Percentiles rank a stretch among this genome's conserved stretches.
Evolutionary conservation across 179 eudicot species (phyloP).

Genomic region (Amaranthus tricolor): DNA sequence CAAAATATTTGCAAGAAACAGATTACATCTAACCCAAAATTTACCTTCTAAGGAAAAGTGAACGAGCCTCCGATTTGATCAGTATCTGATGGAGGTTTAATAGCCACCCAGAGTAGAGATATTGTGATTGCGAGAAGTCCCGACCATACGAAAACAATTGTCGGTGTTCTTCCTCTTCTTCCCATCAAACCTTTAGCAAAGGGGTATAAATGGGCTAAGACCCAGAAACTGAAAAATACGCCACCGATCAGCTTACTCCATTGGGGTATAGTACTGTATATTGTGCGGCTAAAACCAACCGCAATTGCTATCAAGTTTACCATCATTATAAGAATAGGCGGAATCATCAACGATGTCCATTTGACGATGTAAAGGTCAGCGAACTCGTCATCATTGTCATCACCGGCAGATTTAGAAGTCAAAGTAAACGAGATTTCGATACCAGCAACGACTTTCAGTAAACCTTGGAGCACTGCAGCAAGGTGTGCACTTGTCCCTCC

Average conservation of each 20-base stretch:
- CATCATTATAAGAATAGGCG: conserved; percentile 82
- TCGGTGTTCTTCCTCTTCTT: conserved; percentile 82
- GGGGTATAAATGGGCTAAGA: conserved; percentile 87
- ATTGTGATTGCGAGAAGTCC: conserved; percentile 84
- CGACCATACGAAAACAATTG: conserved; percentile 90
- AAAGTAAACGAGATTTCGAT: conserved; percentile 84
- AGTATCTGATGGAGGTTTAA: conserved; percentile 69
- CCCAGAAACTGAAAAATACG: conserved; percentile 95
- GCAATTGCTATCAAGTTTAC: conserved; percentile 76
- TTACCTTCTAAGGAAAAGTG: conserved; percentile 65
- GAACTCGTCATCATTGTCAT: conserved; percentile 80
- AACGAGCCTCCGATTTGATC: conserved; percentile 90
- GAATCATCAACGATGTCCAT: conserved; percentile 88
- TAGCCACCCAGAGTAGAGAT: conserved; percentile 86
- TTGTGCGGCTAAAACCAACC: conserved; percentile 81
- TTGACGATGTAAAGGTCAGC: conserved; percentile 78
- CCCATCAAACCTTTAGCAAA: conserved; percentile 95
- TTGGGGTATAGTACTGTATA: conserved; percentile 77
- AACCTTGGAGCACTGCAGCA: conserved; percentile 87
- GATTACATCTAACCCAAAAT: not conserved
- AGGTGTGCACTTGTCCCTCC: conserved; percentile 94
- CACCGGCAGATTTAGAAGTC: conserved; percentile 77
- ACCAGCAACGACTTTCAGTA: conserved; percentile 79
- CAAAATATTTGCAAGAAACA: conserved; percentile 28
- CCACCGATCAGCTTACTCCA: conserved; percentile 92